These are phyloP conservation scores for Lasiodiplodia gonubiensis DNA, from an alignment of 2,329 filamentous ascomycete genomes.

Conservation along the genomic window DNA sequence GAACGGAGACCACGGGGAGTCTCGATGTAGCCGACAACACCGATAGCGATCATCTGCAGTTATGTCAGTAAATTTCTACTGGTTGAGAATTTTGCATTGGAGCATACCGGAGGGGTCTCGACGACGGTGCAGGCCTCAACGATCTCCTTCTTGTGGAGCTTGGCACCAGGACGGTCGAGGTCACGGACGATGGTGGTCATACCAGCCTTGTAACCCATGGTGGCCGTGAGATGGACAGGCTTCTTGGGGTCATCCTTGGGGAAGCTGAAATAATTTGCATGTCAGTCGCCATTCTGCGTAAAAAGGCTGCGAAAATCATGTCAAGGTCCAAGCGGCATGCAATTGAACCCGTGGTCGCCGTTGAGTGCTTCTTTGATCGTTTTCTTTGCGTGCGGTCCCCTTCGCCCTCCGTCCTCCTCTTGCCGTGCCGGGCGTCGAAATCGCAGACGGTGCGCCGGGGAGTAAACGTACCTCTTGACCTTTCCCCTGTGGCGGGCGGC, in stretches of 20 bases:
- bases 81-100: slow-evolving; percentile 64
- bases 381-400: neutral
- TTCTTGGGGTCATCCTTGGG: slow-evolving; percentile 99
- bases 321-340: neutral
- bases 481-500: slow-evolving; percentile 93
- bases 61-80: slow-evolving; percentile 37
- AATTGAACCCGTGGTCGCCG: neutral
- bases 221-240: slow-evolving; percentile 96
- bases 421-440: slow-evolving; percentile 25
- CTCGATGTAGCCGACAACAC: slow-evolving; percentile 99
- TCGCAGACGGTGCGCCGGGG: slow-evolving; percentile 6
- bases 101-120: slow-evolving; percentile 68
- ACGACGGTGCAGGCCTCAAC: slow-evolving; percentile 51
- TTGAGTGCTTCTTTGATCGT: neutral
- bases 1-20: slow-evolving; percentile 99
- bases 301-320: slow-evolving; percentile 6
- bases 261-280: slow-evolving; percentile 67
- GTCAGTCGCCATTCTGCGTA: slow-evolving; percentile 16
- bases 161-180: slow-evolving; percentile 97
- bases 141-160: slow-evolving; percentile 85
- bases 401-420: neutral
- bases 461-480: slow-evolving; percentile 86
- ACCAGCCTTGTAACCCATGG: slow-evolving; percentile 99
- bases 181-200: slow-evolving; percentile 99
- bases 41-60: slow-evolving; percentile 96